Evolutionary conservation across 768 basidiomycete species (phyloP).

Genomic region (Serendipita sp.): DNA sequence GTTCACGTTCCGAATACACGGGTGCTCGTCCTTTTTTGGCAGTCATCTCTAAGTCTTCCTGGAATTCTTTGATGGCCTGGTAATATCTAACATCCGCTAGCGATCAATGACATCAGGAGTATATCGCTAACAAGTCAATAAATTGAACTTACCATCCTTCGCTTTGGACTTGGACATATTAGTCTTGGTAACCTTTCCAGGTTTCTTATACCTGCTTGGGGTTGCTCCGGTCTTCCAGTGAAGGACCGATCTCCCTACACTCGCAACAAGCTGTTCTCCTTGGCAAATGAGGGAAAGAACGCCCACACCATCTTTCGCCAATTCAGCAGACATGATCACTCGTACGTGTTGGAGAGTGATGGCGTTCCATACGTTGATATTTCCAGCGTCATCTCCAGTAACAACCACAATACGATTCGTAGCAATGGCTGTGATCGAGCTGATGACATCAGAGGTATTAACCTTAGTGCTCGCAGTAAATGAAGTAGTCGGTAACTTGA

Average conservation of each 20-base stretch:
- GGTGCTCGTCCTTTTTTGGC: constrained; percentile 29
- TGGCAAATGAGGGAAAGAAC: constrained; percentile 36
- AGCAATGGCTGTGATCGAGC: constrained; percentile 44
- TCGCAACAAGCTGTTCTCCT: constrained; percentile 41
- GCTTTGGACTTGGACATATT: neutral
- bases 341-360: constrained; percentile 44
- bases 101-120: constrained; percentile 11
- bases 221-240: constrained; percentile 49
- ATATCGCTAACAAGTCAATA: neutral
- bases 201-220: constrained; percentile 17
- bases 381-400: constrained; percentile 38
- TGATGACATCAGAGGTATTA: constrained; percentile 39
- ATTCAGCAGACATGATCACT: constrained; percentile 32
- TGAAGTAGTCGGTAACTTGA: neutral
- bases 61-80: constrained; percentile 26
- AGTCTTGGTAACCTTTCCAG: constrained; percentile 23
- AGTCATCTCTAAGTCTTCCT: constrained; percentile 44
- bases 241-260: constrained; percentile 44
- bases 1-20: constrained; percentile 31
- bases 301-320: constrained; percentile 26
- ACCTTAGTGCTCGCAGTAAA: constrained; percentile 31
- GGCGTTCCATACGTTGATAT: constrained; percentile 46
- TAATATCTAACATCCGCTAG: neutral
- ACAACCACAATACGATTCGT: constrained; percentile 45
- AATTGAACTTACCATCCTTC: neutral